Evolutionary conservation across 2,329 filamentous ascomycete genomes (phyloP), one percentile per base, ranked within the genome.

Genomic region (Aspergillus costaricaensis): DNA sequence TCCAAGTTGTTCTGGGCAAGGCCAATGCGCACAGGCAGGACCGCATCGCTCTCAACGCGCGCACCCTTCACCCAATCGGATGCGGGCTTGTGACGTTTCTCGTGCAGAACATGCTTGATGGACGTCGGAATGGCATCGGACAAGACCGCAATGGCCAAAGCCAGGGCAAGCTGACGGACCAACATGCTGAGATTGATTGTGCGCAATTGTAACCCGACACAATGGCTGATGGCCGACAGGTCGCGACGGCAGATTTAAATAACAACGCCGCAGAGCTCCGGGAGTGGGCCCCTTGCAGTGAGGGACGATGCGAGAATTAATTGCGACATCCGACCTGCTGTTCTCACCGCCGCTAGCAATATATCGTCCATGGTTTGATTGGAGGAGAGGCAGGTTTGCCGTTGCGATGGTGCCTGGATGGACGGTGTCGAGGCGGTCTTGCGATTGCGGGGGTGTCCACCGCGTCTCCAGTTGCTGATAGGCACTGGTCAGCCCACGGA

Each of bases 11-110:
- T 71, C 65, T 82, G 80, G n/a, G 73, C 75, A 53, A 82, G 62
- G 17, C 78, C 79, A 63, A 82, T 80, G n/a, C 79, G 74, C 67
- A 82, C 77, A 1, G 80, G 79, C 49, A 82, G 65, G 30, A 76
- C 68, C 0, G 74, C 67, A 58, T 73, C 64, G 17, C 71, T 62
- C 21, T 76, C 68, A 52, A 80, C 64, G 36, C 74, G 74, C 49
- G 74, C 67, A 27, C 73, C 64, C 65, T 77, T 77, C 21, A 73
- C 63, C 79, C 79, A 81, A 54, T 74, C 71, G 14, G 63, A 57
- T 21, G 71, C 66, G 2, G 72, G 67, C 5, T 58, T 36, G 12
- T 68, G 64, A 36, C 79, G 76, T 65, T 76, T 78, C 63, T 81
- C 79, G 63, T 81, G 79, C 10, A 79, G 62, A 23, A 80, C 76